Percentiles rank a stretch among this genome's conserved stretches.
phyloP scores from a whole-genome alignment of 768 basidiomycete genomes.

The Tylopilus felleus region DNA sequence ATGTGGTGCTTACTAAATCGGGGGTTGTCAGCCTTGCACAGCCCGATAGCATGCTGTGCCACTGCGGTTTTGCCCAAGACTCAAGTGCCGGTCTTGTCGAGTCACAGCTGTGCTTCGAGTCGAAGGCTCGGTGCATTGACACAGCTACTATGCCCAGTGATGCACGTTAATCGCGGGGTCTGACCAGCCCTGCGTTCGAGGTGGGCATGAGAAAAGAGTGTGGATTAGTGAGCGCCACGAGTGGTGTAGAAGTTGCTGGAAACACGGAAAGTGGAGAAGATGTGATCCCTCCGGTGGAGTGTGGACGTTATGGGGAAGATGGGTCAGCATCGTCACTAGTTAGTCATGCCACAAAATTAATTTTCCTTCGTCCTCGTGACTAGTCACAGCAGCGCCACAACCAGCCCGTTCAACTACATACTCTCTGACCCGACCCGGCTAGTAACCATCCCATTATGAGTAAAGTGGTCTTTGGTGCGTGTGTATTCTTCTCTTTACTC shows the following conservation, averaged over 20 bases:
- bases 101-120: constrained; percentile 2
- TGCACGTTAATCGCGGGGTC: neutral
- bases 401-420: neutral
- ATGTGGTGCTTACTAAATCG: neutral
- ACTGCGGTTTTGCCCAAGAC: neutral
- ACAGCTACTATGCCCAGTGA: neutral
- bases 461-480: constrained; percentile 71
- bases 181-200: neutral
- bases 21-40: neutral
- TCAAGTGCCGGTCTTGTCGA: neutral
- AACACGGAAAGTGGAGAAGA: neutral
- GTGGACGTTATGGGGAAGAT: neutral
- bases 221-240: neutral
- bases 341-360: neutral
- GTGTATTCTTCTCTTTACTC: neutral
- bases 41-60: constrained; percentile 1
- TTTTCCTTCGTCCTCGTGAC: constrained; percentile 1
- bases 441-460: constrained; percentile 41
- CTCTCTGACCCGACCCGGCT: neutral
- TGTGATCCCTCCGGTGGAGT: neutral
- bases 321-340: neutral
- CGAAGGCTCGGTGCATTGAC: neutral
- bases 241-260: constrained; percentile 5
- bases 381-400: constrained; percentile 16
- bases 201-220: neutral